A percentile compares a stretch with the other conserved stretches of the same genome.
These are phyloP conservation scores for Babesia caballi DNA, from an alignment of 169 alveolate genomes.

Conservation along the genomic window DNA sequence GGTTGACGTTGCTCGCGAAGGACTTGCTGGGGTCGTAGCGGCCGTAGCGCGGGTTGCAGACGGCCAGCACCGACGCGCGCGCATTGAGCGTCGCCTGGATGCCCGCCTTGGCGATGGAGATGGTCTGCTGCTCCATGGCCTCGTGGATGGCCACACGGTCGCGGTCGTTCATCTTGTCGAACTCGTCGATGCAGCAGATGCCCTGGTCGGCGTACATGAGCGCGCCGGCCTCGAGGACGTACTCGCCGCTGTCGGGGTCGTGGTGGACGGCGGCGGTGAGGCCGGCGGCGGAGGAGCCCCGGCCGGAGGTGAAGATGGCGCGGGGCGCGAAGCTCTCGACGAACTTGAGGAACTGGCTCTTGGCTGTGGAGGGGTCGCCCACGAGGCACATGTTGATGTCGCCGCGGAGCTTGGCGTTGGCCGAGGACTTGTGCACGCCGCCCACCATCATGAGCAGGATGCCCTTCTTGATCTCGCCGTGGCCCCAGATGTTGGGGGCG, in stretches of 20 bases:
- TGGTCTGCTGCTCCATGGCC: constrained; percentile 98
- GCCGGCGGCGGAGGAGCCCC: constrained; percentile 97
- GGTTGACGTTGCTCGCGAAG: constrained; percentile 88
- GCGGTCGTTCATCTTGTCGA: constrained; percentile 95
- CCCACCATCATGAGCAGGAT: constrained; percentile 93
- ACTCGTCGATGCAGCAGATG: constrained; percentile 96
- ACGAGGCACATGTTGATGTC: constrained; percentile 94
- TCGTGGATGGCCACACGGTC: constrained; percentile 99
- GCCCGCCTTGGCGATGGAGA: constrained; percentile 97
- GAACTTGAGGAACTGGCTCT: constrained; percentile 92
- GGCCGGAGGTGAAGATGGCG: constrained; percentile 93
- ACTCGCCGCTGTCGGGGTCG: constrained; percentile 96
- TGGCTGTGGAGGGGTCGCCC: constrained; percentile 99
- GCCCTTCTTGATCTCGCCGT: constrained; percentile 95
- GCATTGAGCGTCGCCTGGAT: constrained; percentile 97
- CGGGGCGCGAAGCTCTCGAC: constrained; percentile 89
- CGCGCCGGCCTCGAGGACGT: constrained; percentile 97
- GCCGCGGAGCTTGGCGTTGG: constrained; percentile 92
- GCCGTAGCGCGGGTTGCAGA: constrained; percentile 96
- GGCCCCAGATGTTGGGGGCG: constrained; percentile 95
- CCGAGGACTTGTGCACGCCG: constrained; percentile 93
- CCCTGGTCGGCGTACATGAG: constrained; percentile 97
- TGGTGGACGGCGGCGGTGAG: constrained; percentile 95
- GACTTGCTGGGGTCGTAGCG: constrained; percentile 91
- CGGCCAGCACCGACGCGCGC: constrained; percentile 97